Conservation (phyloP, 73 alveolate species). For the Symbiodinium pilosum region DNA sequence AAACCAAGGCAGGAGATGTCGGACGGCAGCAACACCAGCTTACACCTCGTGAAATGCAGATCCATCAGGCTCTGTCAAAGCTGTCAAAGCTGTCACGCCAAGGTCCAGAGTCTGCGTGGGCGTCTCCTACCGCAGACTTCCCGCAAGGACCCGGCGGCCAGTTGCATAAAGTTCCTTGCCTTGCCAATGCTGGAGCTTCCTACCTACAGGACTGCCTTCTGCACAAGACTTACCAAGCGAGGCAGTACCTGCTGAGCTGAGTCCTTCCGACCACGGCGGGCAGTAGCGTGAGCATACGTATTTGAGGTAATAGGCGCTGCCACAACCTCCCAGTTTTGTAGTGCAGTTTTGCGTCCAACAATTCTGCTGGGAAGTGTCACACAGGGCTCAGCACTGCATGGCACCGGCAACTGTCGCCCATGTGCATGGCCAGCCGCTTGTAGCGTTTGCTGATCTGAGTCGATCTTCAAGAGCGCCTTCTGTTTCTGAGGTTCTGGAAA, state of each 20-base stretch:
- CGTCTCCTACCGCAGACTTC: not conserved
- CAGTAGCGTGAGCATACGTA: too few species aligned
- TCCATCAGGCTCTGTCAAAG: too few species aligned
- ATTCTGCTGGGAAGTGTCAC: too few species aligned
- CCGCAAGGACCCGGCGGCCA: not conserved
- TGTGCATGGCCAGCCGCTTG: conserved; percentile 45
- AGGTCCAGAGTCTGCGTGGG: conserved; percentile 13
- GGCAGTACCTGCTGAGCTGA: not conserved
- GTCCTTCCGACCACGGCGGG: too few species aligned
- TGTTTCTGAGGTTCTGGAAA: conserved; percentile 62
- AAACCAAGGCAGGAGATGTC: conserved; percentile 65
- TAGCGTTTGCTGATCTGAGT: not conserved
- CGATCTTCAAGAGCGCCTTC: not conserved
- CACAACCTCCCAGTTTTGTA: too few species aligned
- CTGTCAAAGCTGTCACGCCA: not conserved
- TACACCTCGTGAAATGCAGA: not conserved
- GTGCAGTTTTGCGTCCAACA: too few species aligned
- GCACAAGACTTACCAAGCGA: not conserved
- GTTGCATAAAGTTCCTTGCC: too few species aligned
- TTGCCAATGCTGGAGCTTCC: too few species aligned
- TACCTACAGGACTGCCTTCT: not conserved
- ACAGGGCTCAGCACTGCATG: conserved; percentile 79
- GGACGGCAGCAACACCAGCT: conserved; percentile 62
- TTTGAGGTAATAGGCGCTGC: too few species aligned
- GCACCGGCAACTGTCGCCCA: conserved; percentile 64